Percentiles rank a stretch among this genome's conserved stretches.
Conservation (phyloP, 805 yeast species). For the Candida caryicola region DNA sequence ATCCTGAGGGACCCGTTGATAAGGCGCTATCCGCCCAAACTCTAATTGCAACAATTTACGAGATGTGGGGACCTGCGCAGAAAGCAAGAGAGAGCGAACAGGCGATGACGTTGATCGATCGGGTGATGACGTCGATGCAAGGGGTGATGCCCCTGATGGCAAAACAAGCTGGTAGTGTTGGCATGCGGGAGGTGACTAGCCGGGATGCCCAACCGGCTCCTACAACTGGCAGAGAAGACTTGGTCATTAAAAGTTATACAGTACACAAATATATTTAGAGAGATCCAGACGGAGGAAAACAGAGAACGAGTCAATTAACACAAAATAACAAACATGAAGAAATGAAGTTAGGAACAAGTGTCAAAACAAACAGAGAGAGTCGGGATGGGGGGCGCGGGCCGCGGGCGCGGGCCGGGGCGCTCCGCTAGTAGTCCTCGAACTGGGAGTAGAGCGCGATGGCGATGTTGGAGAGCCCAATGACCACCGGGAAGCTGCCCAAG, state of each 20-base stretch:
- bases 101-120: no score
- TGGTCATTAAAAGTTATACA: not conserved
- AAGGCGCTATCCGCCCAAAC: no score
- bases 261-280: not conserved
- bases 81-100: no score
- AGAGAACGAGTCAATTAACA: constrained; percentile 4
- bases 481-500: constrained; percentile 48
- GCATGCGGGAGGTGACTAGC: no score
- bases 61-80: no score
- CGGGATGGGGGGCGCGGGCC: constrained; percentile 1
- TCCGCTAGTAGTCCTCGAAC: constrained; percentile 38
- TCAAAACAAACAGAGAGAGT: constrained; percentile 9
- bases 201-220: no score
- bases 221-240: not conserved
- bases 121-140: no score
- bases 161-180: no score
- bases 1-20: no score
- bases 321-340: constrained; percentile 3
- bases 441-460: constrained; percentile 51
- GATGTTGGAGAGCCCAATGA: constrained; percentile 46
- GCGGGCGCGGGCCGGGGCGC: not conserved
- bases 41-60: no score
- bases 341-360: constrained; percentile 4
- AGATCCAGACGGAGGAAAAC: constrained; percentile 5
- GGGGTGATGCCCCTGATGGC: no score